Evolutionary conservation across 768 basidiomycete species (phyloP).

Genomic region (Auriscalpium vulgare): DNA sequence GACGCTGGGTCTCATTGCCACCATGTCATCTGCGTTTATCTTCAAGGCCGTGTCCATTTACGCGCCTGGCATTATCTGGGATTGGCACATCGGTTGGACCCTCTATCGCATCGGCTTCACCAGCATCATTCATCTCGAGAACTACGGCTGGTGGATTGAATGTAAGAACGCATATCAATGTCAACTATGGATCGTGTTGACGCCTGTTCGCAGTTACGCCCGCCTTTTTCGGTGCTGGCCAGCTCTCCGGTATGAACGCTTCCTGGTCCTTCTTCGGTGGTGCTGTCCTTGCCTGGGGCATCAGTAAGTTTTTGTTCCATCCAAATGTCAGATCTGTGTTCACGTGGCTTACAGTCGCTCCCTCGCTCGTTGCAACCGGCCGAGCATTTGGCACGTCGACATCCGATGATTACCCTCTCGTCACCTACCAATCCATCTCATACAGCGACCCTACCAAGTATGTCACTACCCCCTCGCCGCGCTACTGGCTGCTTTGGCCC

Average conservation of each 20-base stretch:
- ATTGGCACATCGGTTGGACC: constrained; percentile 61
- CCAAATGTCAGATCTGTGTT: background rate
- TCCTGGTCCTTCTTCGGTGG: constrained; percentile 52
- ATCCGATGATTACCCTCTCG: constrained; percentile 34
- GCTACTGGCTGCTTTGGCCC: constrained; percentile 59
- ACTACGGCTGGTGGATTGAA: constrained; percentile 50
- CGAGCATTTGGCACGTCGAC: constrained; percentile 34
- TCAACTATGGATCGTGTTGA: background rate
- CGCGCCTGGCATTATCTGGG: constrained; percentile 39
- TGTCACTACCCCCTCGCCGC: constrained; percentile 38
- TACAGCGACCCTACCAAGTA: constrained; percentile 37
- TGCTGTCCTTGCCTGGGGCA: constrained; percentile 51
- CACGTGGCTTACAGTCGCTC: constrained; percentile 29
- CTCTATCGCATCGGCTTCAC: constrained; percentile 52
- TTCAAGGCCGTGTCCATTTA: constrained; percentile 50
- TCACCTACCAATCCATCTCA: constrained; percentile 38
- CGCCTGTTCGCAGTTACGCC: background rate
- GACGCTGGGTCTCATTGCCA: constrained; percentile 38
- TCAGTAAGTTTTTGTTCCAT: constrained; percentile 22
- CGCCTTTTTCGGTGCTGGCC: constrained; percentile 53
- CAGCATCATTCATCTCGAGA: constrained; percentile 49
- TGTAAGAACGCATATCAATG: constrained; percentile 26
- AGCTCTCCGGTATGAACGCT: constrained; percentile 49
- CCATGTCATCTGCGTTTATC: constrained; percentile 40
- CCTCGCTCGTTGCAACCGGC: constrained; percentile 44